Evolutionary conservation across 352 stramenopile genomes (phyloP), one percentile per base, ranked within the genome.

Genomic region (Blastocystis sp.): DNA sequence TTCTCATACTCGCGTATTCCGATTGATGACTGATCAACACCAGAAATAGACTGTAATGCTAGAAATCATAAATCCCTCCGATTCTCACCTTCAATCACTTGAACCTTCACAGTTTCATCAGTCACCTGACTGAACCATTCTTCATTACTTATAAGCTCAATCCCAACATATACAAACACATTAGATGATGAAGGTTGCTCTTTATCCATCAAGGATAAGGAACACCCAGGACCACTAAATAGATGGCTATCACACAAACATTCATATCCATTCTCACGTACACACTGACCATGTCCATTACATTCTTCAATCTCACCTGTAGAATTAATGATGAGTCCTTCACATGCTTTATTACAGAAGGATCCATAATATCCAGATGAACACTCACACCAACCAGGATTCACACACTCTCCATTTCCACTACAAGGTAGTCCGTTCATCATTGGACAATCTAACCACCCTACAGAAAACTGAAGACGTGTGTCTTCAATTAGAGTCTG

Each of bases 391-490:
- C 15, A 37, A 35, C 15, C 54, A 13, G 27, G 30, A 30, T 79
- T 17, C 15, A 30, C 37, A 51, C 77, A 88, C 13, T 37, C n/a
- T 35, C 77, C 77, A 19, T 88, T 40, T 27, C 35, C 77, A 33
- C 15, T 59, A 51, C 77, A 88, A 7, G 68, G 35, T 9, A 64
- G 17, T 22, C 48, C 57, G 19, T 19, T 24, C n/a, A 58, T 33
- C 11, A 51, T n/a, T 13, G 58, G 58, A 59, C 58, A 77, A 51
- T 77, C 58, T 24, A 77, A 44, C 58, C 77, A 75, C 24, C 42
- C 77, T 7, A 77, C 62, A 19, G 17, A 44, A 35, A 77, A 56
- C 5, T 19, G 24, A 9, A 88, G n/a, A 30, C 68, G 19, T 15
- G 58, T 88, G 37, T n/a, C 40, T 27, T 24, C 19, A 13, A 88